Base-by-base conservation (phyloP, 257 asterid genomes). In the Voacanga thouarsii region DNA sequence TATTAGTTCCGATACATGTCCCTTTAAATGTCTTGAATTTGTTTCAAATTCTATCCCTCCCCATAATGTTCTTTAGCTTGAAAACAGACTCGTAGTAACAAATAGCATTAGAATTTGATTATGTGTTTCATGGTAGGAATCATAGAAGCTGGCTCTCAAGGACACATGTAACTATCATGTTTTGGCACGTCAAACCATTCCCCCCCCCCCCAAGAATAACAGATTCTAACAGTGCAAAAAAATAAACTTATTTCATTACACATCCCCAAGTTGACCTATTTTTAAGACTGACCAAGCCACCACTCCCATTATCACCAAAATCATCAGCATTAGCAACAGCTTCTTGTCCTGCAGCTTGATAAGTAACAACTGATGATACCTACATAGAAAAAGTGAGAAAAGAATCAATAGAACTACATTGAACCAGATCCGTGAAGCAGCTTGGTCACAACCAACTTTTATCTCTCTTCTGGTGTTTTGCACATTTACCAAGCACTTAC, bases 281-380 rank as follows among this genome's bases (percentile, higher is more conserved):
- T 53, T 53, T 4, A 55, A 10, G 43, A 83, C 96, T 89, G 74
- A 91, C 96, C 94, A 89, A 84, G 70, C 92, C 90, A 80, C 50
- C 86, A 82, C 89, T 88, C 69, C 87, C 90, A 30, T 87, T 91
- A 76, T 87, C 94, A 84, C 86, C 92, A 81, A 89, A 83, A 83
- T 89, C 96, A 79, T 86, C 93, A 80, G 85, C 74, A 71, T 15
- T 50, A 50, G 56, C 56, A 50, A 10, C 56, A 50, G 12, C 56
- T 50, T 86, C 91, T 84, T 84, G 92, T 84, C 83, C 84, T 75
- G 86, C 88, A 53, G 84, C 83, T 77, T 88, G 94, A 79, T 91
- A 91, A 5, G 94, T 86, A 75, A 88, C 83, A 81, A 90, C 92
- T 80, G 94, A 86, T 80, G 94, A 86, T 49, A 91, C 96, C 96